A percentile compares a stretch with the other conserved stretches of the same genome.
phyloP scores from a whole-genome alignment of 139 green algal genomes.

The Coelastrella sp. region DNA sequence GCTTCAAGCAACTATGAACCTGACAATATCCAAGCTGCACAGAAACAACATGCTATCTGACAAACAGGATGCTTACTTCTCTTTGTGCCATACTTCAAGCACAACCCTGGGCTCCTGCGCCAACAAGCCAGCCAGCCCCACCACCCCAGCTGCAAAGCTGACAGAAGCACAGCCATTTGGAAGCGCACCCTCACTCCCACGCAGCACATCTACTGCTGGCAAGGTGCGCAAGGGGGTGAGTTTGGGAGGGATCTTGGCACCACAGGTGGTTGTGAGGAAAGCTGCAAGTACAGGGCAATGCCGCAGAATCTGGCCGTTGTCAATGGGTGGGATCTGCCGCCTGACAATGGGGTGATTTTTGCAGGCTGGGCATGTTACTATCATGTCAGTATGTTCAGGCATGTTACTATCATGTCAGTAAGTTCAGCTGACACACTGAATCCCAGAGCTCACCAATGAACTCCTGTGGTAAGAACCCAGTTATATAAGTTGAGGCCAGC shows the following conservation, averaged over 20 bases:
- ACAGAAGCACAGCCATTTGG: constrained; percentile 60
- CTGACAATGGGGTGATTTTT: too few relatives aligned
- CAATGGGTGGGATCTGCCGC: too few relatives aligned
- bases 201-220: constrained; percentile 63
- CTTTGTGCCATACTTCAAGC: constrained; percentile 74
- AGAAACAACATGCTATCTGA: neutral
- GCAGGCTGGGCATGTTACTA: too few relatives aligned
- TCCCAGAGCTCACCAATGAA: constrained; percentile 50
- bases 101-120: constrained; percentile 59
- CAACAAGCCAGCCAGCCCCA: constrained; percentile 67
- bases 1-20: too few relatives aligned
- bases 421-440: too few relatives aligned
- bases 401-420: too few relatives aligned
- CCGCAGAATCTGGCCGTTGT: neutral
- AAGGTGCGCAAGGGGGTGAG: constrained; percentile 58
- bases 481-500: constrained; percentile 56
- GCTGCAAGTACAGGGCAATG: neutral
- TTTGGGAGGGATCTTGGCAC: constrained; percentile 44
- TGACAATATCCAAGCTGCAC: too few relatives aligned
- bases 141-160: constrained; percentile 66
- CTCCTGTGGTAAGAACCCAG: constrained; percentile 57
- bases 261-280: neutral
- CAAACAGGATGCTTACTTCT: constrained; percentile 56
- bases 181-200: constrained; percentile 62
- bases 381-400: too few relatives aligned